Percentiles rank a stretch among this genome's conserved stretches.
phyloP scores from a whole-genome alignment of 768 basidiomycete genomes.

The Lactarius akahatsu region DNA sequence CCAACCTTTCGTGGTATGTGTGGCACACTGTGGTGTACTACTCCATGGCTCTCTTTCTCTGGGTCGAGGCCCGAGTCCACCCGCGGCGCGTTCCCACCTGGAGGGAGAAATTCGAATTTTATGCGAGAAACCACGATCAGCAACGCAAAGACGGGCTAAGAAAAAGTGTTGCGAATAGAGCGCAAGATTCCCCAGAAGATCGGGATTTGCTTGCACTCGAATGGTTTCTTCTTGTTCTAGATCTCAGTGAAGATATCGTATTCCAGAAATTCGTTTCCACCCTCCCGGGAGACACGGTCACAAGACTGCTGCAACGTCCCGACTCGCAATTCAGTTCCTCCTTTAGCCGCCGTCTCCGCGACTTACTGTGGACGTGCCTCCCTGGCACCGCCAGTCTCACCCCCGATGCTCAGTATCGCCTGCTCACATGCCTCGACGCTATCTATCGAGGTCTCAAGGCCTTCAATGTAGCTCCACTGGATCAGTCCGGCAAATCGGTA shows the following conservation, averaged over 20 bases:
- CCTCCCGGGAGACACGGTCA: background rate
- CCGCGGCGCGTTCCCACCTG: background rate
- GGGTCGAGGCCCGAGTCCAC: background rate
- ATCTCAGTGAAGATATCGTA: background rate
- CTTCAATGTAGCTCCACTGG: background rate
- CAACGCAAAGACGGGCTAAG: background rate
- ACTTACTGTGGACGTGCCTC: background rate
- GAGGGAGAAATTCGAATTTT: background rate
- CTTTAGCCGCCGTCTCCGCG: background rate
- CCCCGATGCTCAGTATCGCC: background rate
- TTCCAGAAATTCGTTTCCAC: background rate
- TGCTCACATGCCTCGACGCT: background rate
- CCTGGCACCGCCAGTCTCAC: background rate
- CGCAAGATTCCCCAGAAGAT: background rate
- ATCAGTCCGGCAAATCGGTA: background rate
- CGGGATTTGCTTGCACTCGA: background rate
- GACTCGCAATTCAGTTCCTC: background rate
- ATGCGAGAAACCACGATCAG: background rate
- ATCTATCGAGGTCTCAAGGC: background rate
- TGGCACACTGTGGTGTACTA: background rate
- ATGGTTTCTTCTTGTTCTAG: background rate
- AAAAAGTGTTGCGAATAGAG: background rate
- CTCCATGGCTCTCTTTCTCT: background rate
- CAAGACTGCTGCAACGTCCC: background rate
- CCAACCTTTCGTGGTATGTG: conserved; percentile 11